Conservation (phyloP, 2,329 filamentous ascomycete species). For the Cladorrhinum sp. region DNA sequence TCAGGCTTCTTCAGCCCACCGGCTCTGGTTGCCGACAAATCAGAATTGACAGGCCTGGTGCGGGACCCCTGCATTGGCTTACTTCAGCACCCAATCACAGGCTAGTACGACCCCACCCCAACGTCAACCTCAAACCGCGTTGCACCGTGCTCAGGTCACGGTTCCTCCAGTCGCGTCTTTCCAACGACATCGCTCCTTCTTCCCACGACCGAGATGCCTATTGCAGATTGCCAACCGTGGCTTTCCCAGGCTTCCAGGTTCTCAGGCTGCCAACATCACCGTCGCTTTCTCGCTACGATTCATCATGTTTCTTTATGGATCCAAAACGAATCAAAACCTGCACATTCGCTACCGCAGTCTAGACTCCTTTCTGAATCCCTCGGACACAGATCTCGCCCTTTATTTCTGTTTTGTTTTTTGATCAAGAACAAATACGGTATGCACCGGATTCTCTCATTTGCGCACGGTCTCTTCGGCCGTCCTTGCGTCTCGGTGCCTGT, state of each 20-base stretch:
- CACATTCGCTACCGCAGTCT: neutral
- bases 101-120: conserved; percentile 30
- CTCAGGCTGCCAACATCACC: conserved; percentile 2
- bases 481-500: neutral
- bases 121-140: conserved; percentile 42
- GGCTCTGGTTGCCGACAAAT: conserved; percentile 24
- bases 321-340: neutral
- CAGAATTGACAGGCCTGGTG: conserved; percentile 16
- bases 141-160: conserved; percentile 27
- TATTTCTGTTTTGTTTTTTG: neutral
- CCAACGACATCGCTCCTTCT: conserved; percentile 32
- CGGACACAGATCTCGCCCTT: neutral
- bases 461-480: conserved; percentile 12
- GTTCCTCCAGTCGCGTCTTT: conserved; percentile 30
- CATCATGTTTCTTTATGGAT: conserved; percentile 5
- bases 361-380: neutral
- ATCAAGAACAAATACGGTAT: neutral
- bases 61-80: conserved; percentile 26
- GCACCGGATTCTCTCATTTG: conserved; percentile 3
- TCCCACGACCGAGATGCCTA: conserved; percentile 17
- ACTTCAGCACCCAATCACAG: conserved; percentile 31
- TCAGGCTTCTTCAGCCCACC: conserved; percentile 25
- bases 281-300: conserved; percentile 6
- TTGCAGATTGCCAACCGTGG: neutral
- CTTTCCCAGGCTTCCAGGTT: neutral